These are phyloP conservation scores for Diaporthe longicolla DNA, from an alignment of 2,329 filamentous ascomycete genomes.

Conservation along the genomic window DNA sequence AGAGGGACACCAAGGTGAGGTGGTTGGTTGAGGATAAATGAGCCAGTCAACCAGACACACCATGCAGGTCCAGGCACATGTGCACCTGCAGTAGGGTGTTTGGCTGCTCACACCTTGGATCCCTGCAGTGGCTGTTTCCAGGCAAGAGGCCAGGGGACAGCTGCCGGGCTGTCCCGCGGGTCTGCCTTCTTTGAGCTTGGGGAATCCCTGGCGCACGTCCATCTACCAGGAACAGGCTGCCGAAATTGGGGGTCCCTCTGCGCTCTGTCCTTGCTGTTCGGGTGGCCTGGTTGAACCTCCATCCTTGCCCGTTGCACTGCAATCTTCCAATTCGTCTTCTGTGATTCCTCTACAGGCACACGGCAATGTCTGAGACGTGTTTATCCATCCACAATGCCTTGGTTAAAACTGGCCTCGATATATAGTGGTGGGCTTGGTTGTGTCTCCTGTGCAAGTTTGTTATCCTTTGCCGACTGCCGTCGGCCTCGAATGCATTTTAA, in stretches of 20 bases:
- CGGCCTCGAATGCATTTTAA: not conserved
- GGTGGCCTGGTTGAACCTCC: not conserved
- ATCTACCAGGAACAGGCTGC: conserved; percentile 12
- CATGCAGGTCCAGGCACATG: not conserved
- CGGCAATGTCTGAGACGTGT: not conserved
- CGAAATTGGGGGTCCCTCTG: conserved; percentile 17
- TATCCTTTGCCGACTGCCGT: not conserved
- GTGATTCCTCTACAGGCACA: not conserved
- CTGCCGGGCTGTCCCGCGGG: conserved; percentile 22
- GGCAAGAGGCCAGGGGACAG: conserved; percentile 14
- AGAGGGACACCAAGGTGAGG: not conserved
- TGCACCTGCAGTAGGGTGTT: not conserved
- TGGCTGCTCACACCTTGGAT: not conserved
- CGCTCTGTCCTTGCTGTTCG: conserved; percentile 16
- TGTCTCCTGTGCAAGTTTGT: not conserved
- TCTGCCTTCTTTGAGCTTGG: conserved; percentile 8
- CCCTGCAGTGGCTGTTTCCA: conserved; percentile 4
- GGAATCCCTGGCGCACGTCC: conserved; percentile 28
- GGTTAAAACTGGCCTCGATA: not conserved
- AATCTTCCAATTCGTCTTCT: conserved; percentile 14
- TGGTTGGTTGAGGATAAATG: conserved; percentile 2
- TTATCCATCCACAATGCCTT: not conserved
- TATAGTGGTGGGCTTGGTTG: not conserved
- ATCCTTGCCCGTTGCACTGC: conserved; percentile 11
- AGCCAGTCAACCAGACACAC: conserved; percentile 10